These are phyloP conservation scores for Rutstroemia sp. DNA, from an alignment of 2,329 filamentous ascomycete species.

Conservation along the genomic window DNA sequence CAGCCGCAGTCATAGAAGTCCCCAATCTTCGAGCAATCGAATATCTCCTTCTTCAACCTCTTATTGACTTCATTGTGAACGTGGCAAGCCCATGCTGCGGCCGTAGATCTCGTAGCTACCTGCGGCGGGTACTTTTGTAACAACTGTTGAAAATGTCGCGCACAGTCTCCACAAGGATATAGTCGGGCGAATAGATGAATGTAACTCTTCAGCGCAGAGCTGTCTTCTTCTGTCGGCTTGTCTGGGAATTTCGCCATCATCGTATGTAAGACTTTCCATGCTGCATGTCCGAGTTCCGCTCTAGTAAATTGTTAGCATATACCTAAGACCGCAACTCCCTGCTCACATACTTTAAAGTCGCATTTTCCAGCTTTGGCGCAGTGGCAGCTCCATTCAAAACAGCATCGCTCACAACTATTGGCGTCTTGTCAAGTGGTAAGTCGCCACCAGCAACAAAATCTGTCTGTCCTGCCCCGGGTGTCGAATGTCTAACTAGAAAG, in stretches of 20 bases:
- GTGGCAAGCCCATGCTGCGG: slow-evolving; percentile 61
- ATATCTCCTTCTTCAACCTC: slow-evolving; percentile 51
- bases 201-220: slow-evolving; percentile 54
- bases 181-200: slow-evolving; percentile 60
- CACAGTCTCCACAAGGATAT: slow-evolving; percentile 65
- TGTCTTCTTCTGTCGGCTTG: slow-evolving; percentile 54
- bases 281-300: slow-evolving; percentile 56
- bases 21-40: slow-evolving; percentile 60
- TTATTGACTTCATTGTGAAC: slow-evolving; percentile 62
- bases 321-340: not conserved
- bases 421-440: slow-evolving; percentile 12
- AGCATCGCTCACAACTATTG: slow-evolving; percentile 33
- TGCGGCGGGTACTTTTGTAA: slow-evolving; percentile 58
- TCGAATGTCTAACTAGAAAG: not conserved
- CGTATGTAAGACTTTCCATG: slow-evolving; percentile 65
- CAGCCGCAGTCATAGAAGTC: slow-evolving; percentile 69
- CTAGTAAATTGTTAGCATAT: slow-evolving; percentile 19
- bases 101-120: slow-evolving; percentile 53
- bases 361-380: slow-evolving; percentile 75
- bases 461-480: slow-evolving; percentile 13
- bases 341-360: slow-evolving; percentile 60
- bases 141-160: slow-evolving; percentile 57
- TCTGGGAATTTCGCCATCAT: slow-evolving; percentile 65
- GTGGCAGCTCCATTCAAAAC: slow-evolving; percentile 63
- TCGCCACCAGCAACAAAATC: slow-evolving; percentile 11